phyloP scores from a whole-genome alignment of 805 yeast genomes.

The Teunomyces gatunensis region DNA sequence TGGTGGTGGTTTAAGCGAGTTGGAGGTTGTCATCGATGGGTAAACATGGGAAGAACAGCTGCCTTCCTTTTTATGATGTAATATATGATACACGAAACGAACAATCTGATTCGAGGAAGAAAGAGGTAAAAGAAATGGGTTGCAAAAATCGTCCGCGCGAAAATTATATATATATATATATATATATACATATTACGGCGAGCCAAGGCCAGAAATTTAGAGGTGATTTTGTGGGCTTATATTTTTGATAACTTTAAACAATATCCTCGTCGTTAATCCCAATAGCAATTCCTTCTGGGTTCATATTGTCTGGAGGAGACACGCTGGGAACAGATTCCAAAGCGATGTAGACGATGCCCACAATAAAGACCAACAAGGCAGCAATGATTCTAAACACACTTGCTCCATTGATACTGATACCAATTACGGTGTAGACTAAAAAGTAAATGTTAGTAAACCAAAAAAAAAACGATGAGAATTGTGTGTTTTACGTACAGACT shows the following conservation, averaged over 20 bases:
- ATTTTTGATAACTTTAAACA: conserved; percentile 14
- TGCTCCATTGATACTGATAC: conserved; percentile 44
- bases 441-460: conserved; percentile 18
- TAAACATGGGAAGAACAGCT: neutral
- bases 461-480: neutral
- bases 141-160: neutral
- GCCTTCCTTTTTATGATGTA: neutral
- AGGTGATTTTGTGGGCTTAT: neutral
- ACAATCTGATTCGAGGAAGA: too few species aligned
- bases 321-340: conserved; percentile 73
- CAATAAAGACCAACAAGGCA: conserved; percentile 54
- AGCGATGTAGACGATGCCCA: conserved; percentile 58
- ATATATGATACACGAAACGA: neutral
- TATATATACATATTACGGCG: neutral
- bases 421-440: conserved; percentile 37
- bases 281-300: conserved; percentile 38
- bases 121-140: neutral
- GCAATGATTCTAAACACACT: conserved; percentile 55
- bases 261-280: conserved; percentile 42
- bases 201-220: neutral
- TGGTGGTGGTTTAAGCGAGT: neutral
- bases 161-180: neutral
- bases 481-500: conserved; percentile 45
- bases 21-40: neutral
- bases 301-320: conserved; percentile 82